Conservation (phyloP, 2,329 filamentous ascomycete genomes). For the Ramularia collo-cygni region DNA sequence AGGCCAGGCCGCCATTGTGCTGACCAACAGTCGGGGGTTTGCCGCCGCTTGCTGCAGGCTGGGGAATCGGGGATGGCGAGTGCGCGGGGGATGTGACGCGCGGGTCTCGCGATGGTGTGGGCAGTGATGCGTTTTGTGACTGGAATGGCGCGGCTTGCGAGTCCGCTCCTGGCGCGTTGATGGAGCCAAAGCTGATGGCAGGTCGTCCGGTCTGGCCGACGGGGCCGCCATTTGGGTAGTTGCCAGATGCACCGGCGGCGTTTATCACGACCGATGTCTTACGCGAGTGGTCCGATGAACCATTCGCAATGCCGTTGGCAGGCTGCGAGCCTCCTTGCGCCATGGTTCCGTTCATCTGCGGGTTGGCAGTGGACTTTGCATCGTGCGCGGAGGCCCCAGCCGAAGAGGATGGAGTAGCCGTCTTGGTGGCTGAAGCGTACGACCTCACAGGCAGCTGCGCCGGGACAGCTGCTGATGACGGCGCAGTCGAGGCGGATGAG, state of each 20-base stretch:
- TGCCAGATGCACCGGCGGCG: slow-evolving; percentile 69
- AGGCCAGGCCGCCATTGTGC: slow-evolving; percentile 64
- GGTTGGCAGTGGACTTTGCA: slow-evolving; percentile 57
- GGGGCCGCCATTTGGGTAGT: slow-evolving; percentile 68
- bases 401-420: slow-evolving; percentile 45
- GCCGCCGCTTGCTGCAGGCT: slow-evolving; percentile 67
- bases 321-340: slow-evolving; percentile 30
- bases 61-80: slow-evolving; percentile 89
- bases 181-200: slow-evolving; percentile 73
- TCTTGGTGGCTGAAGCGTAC: slow-evolving; percentile 58
- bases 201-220: slow-evolving; percentile 48
- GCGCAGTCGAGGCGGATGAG: slow-evolving; percentile 46
- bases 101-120: slow-evolving; percentile 52
- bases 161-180: slow-evolving; percentile 57
- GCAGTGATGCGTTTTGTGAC: slow-evolving; percentile 53
- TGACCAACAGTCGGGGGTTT: slow-evolving; percentile 71
- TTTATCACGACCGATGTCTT: slow-evolving; percentile 91
- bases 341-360: slow-evolving; percentile 73
- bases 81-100: slow-evolving; percentile 75
- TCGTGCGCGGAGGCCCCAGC: slow-evolving; percentile 45
- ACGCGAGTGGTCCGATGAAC: slow-evolving; percentile 66
- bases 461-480: slow-evolving; percentile 46
- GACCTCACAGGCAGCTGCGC: slow-evolving; percentile 51
- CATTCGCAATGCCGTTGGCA: slow-evolving; percentile 61
- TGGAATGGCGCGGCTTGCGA: slow-evolving; percentile 58